Evolutionary conservation across 805 yeast species (phyloP).

Genomic region (Suhomyces sp.): DNA sequence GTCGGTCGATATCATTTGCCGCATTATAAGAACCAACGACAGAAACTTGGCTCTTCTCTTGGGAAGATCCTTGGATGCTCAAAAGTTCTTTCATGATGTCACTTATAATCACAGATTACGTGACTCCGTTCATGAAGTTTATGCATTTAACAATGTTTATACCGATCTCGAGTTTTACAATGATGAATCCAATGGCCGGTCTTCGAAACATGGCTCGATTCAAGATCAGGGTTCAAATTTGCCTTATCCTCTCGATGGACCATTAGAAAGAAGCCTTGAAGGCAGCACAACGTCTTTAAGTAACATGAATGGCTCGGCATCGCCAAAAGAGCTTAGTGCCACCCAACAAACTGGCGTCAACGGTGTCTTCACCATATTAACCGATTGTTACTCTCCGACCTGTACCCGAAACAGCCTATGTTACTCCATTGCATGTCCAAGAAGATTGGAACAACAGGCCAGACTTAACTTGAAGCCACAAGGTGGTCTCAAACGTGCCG

Average conservation of each 20-base stretch:
- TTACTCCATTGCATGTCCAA: conserved; percentile 94
- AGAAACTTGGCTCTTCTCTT: conserved; percentile 83
- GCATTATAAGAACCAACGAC: conserved; percentile 85
- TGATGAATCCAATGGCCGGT: conserved; percentile 23
- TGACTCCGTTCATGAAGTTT: conserved; percentile 83
- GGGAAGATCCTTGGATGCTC: conserved; percentile 93
- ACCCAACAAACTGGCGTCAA: conserved; percentile 50
- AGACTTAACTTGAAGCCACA: conserved; percentile 83
- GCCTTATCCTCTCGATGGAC: conserved; percentile 13
- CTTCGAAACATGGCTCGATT: conserved; percentile 31
- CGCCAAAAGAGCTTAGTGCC: conserved; percentile 6
- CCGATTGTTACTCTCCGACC: conserved; percentile 96
- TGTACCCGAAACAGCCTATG: conserved; percentile 86
- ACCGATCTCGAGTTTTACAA: conserved; percentile 44
- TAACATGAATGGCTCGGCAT: conserved; percentile 9
- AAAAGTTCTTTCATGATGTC: conserved; percentile 90
- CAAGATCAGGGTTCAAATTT: conserved; percentile 17
- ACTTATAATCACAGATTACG: conserved; percentile 90
- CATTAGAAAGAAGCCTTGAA: conserved; percentile 7
- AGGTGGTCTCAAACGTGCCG: conserved; percentile 79
- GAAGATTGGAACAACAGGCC: conserved; percentile 93
- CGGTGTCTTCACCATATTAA: conserved; percentile 88
- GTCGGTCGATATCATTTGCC: conserved; percentile 87
- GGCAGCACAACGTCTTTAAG: conserved; percentile 14
- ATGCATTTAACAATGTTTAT: conserved; percentile 68